Evolutionary conservation across 2,329 filamentous ascomycete species (phyloP), one percentile per base, ranked within the genome.

Genomic region (Rhinocladiella mackenziei): DNA sequence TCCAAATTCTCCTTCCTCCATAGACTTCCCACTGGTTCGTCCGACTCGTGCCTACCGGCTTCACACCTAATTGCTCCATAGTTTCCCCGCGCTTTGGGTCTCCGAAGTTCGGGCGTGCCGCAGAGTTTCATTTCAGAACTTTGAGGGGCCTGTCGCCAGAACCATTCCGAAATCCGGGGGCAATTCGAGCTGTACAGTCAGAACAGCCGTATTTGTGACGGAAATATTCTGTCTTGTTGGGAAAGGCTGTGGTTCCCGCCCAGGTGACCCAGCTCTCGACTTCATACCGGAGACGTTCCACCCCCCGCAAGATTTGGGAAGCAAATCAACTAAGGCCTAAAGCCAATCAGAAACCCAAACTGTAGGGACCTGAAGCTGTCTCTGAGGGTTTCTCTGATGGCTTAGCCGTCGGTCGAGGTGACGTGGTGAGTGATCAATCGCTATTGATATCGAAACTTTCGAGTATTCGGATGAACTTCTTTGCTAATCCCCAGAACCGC

Each of bases 401-500:
- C n/a, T n/a, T n/a, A n/a, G n/a, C n/a, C n/a, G n/a, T n/a, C n/a
- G n/a, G n/a, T n/a, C n/a, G n/a, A n/a, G n/a, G n/a, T n/a, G n/a
- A n/a, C n/a, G n/a, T n/a, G n/a, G n/a, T n/a, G n/a, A n/a, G 8
- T 31, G 13, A 7, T 41, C 33, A 47, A 30, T 47, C 44, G 10
- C 13, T 17, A 14, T 47, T 29, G 13, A 46, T 39, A 10, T 50
- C 39, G 31, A 50, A 53, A 23, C 39, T 42, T 26, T 53, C 50
- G 6, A 53, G 37, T 13, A 53, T 53, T 11, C 43, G 39, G 17
- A 41, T 46, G 32, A 53, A 53, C 14, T 50, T 53, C 26, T 41
- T 45, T 13, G 45, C 43, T 8, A 53, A 39, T 10, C 46, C 46
- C 50, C 50, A 53, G 26, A 40, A 46, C 10, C 46, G 34, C 45